Base-by-base conservation (phyloP, 352 stramenopile species). In the Pythium coloratum region DNA sequence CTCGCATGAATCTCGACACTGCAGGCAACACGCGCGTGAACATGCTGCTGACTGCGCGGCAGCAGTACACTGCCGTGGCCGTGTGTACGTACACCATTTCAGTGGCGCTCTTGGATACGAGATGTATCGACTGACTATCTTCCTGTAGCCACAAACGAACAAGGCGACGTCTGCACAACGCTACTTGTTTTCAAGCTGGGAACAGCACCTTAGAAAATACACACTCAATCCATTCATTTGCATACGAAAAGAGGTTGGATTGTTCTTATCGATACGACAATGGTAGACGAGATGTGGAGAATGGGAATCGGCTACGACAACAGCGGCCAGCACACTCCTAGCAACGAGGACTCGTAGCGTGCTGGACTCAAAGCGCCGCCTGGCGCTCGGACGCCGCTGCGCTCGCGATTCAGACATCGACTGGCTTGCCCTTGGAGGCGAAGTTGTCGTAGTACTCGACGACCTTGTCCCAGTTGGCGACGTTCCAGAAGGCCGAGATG, bases 401-500 rank as follows among this genome's bases (percentile, higher is more conserved):
- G 10, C 18, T 24, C 36, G 70, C 76, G 64, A 66, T 85, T 95
- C 81, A 95, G 67, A 95, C 78, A 51, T 93, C 82, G 55, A 97
- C 89, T 36, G 88, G 71, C 80, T 92, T 88, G 59, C 80, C 76
- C 78, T 94, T 89, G 16, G 82, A 91, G 59, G 89, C 89, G 72
- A 94, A 96, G 20, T 94, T 69, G 81, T 96, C 88, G 75, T 97
- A 97, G 87, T 96, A 95, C 74, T 96, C 81, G 26, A 92, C 88
- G 47, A 97, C 92, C 81, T 95, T 93, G 78, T 96, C 86, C 90
- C 90, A 98, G 88, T 98, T 97, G 73, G 91, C 95, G 66, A 99
- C 94, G 84, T 99, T 99, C 97, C 97, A 99, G 82, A 97, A 99
- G 69, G 96, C 97, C 55, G 86, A 90, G 70, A 99, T 97, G 91